Conservation (phyloP, 164 flowering plant species). For the Cinnamomum chago region DNA sequence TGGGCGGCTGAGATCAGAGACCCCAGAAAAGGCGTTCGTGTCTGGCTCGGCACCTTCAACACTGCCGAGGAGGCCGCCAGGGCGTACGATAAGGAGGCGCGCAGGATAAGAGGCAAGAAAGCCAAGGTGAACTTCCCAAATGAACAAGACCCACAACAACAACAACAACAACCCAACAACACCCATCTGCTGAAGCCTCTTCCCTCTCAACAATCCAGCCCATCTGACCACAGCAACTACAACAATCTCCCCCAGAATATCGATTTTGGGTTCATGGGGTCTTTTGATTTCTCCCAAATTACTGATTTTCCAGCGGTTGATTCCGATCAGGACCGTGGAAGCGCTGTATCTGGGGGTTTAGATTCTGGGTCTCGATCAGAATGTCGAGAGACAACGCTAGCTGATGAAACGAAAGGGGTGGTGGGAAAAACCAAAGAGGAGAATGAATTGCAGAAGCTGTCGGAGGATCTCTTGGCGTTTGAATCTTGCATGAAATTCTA, state of each 20-base stretch:
- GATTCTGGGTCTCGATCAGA: slow-evolving; percentile 19
- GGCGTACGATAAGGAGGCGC: slow-evolving; percentile 17
- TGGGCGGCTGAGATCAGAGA: slow-evolving; percentile 19
- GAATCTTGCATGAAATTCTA: slow-evolving; percentile 75
- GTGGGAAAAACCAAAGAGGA: slow-evolving; percentile 17
- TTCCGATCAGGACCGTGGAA: background rate
- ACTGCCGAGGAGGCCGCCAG: slow-evolving; percentile 18
- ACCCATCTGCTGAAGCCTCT: background rate
- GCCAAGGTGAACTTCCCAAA: slow-evolving; percentile 13
- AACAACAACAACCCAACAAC: background rate
- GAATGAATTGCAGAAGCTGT: slow-evolving; percentile 46
- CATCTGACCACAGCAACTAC: background rate
- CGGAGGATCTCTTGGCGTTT: slow-evolving; percentile 77
- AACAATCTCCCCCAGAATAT: background rate
- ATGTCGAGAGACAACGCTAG: slow-evolving; percentile 1
- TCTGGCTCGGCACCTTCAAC: slow-evolving; percentile 18
- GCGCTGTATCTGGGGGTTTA: background rate
- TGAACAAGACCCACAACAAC: slow-evolving; percentile 12
- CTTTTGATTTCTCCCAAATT: slow-evolving; percentile 16
- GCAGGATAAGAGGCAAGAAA: slow-evolving; percentile 9
- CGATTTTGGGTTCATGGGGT: slow-evolving; percentile 16
- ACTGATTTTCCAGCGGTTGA: background rate
- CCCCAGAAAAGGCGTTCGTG: slow-evolving; percentile 12
- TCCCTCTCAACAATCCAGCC: slow-evolving; percentile 2
- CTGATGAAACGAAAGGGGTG: background rate